Base-by-base conservation (phyloP, 2,329 filamentous ascomycete species). In the Aspergillus carbonarius region DNA sequence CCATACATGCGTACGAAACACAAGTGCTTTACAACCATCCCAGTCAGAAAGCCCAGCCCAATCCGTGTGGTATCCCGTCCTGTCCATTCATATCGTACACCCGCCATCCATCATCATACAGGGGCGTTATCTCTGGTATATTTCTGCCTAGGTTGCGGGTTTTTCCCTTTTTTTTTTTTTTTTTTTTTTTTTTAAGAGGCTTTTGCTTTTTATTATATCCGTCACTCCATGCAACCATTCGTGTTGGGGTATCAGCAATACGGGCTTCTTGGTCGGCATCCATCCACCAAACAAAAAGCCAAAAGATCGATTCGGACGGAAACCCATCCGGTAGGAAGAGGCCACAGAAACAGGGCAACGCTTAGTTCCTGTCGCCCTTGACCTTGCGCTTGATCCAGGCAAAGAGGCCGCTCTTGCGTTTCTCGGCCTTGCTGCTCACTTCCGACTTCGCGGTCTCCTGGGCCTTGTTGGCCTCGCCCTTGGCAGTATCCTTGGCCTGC, bases 371-470 rank as follows among this genome's bases (percentile, higher is more conserved):
- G 17, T 55, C 54, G 34, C 42, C 60, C 62, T 70, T 70, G 60
- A 70, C 60, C 66, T 69, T 70, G 56, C 67, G 68, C 66, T 71
- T 71, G 50, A 71, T 48, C 67, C 68, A 70, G 27, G 62, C 59
- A 47, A 61, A 61, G 54, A 71, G 63, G 5, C 69, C 67, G 15
- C 67, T 69, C 65, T 70, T 70, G 25, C 64, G 64, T 59, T 65
- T 68, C 25, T 68, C 66, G 7, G 59, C 54, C 57, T 64, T 63
- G 37, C 54, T 53, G 17, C 56, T 58, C 35, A 50, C 63, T 39
- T 54, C 55, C n/a, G 57, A 54, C 60, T 63, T 52, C 23, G 54
- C 57, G 15, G 54, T 39, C 39, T 62, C 54, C 18, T 49, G 42
- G n/a, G 58, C 17, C 17, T 54, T 53, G 30, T 23, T 52, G n/a